phyloP scores from a whole-genome alignment of 2,329 filamentous ascomycete genomes.

The Albophoma yamanashiensis region DNA sequence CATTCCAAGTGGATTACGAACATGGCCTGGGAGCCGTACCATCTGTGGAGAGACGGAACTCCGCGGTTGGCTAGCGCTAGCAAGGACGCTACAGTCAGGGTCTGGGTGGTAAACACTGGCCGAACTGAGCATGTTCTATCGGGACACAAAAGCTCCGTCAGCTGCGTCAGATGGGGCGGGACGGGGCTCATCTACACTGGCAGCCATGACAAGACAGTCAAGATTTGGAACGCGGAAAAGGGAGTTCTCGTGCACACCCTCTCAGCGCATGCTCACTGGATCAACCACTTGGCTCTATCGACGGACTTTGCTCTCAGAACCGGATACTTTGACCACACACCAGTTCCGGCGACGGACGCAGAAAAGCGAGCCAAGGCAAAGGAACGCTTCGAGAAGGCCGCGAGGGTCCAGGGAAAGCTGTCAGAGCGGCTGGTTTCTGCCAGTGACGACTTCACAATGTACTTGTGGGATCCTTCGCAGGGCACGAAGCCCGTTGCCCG shows the following conservation, averaged over 20 bases:
- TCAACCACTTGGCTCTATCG: conserved; percentile 89
- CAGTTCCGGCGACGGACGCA: conserved; percentile 55
- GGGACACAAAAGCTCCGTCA: conserved; percentile 81
- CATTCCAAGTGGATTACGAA: conserved; percentile 85
- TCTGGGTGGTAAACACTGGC: conserved; percentile 76
- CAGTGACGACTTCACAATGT: conserved; percentile 93
- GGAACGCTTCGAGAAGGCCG: conserved; percentile 76
- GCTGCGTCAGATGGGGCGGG: conserved; percentile 93
- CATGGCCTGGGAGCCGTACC: conserved; percentile 88
- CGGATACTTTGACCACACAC: conserved; percentile 74
- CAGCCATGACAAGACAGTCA: conserved; percentile 86
- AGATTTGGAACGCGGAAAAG: conserved; percentile 74
- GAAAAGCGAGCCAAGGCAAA: conserved; percentile 66
- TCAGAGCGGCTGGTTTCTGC: conserved; percentile 82
- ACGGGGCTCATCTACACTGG: conserved; percentile 72
- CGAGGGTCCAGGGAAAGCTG: conserved; percentile 62
- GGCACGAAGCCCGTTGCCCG: conserved; percentile 79
- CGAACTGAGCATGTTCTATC: conserved; percentile 72
- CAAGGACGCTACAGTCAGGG: conserved; percentile 78
- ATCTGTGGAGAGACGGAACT: conserved; percentile 63
- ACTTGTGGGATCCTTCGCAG: conserved; percentile 76
- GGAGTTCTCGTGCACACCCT: conserved; percentile 75
- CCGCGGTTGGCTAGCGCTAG: conserved; percentile 76
- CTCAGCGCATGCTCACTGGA: conserved; percentile 79
- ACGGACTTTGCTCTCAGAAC: conserved; percentile 86